Conservation (phyloP, 371 early-diverging fungal species). For the Circinella minor region DNA sequence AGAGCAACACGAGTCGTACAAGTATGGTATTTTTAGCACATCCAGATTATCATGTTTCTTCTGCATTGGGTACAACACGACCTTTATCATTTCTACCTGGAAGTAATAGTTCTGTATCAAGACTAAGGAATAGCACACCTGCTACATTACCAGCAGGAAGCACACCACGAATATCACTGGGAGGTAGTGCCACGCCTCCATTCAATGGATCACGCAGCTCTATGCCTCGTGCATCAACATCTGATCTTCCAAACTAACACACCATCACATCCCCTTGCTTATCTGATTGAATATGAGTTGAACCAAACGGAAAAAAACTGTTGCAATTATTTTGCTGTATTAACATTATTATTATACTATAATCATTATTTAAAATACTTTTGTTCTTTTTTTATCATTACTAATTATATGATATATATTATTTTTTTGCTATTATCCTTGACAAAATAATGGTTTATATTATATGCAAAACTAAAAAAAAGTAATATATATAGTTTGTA, state of each 20-base stretch:
- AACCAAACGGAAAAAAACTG: too few species aligned
- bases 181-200: conserved; percentile 2
- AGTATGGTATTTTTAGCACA: conserved; percentile 8
- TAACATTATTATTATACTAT: too few species aligned
- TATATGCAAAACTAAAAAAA: too few species aligned
- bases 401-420: too few species aligned
- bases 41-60: conserved; percentile 3
- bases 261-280: neutral
- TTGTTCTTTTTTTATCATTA: too few species aligned
- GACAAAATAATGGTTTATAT: too few species aligned
- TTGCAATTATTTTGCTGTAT: too few species aligned
- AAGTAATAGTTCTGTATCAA: neutral
- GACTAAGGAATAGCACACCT: neutral
- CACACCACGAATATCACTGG: neutral
- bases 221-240: conserved; percentile 6
- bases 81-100: conserved; percentile 1
- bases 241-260: neutral
- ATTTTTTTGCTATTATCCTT: too few species aligned
- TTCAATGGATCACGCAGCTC: conserved; percentile 5
- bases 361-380: too few species aligned
- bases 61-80: conserved; percentile 5
- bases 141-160: neutral
- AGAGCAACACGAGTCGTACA: neutral
- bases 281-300: neutral
- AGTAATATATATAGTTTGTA: too few species aligned